Percentiles rank a stretch among this genome's conserved stretches.
These are phyloP conservation scores for Beta vulgaris DNA, from an alignment of 148 eudicot genomes.

Conservation along the genomic window DNA sequence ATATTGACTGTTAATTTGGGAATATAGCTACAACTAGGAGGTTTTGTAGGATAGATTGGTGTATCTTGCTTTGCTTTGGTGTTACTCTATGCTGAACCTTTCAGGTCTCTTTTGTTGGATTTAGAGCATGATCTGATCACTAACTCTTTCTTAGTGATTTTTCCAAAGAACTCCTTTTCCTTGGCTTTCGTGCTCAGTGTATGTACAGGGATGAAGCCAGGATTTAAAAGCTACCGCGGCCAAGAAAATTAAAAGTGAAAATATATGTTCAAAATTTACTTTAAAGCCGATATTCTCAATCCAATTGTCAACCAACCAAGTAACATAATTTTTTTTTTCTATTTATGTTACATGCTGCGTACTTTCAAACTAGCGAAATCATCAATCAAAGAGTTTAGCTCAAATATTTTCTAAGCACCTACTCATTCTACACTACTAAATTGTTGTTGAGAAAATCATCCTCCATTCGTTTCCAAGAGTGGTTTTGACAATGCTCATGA, in stretches of 20 bases:
- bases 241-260: too few relatives aligned
- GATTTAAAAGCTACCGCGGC: too few relatives aligned
- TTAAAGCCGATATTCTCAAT: too few relatives aligned
- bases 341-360: too few relatives aligned
- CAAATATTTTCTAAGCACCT: neutral
- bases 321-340: too few relatives aligned
- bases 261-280: too few relatives aligned
- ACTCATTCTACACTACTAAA: neutral
- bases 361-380: too few relatives aligned
- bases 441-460: neutral
- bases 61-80: neutral
- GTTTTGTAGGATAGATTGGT: neutral
- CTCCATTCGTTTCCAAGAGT: neutral
- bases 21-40: neutral
- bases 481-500: slow-evolving; percentile 1
- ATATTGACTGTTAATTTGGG: neutral
- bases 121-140: neutral
- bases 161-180: neutral
- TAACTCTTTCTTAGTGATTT: neutral
- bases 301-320: too few relatives aligned
- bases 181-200: neutral
- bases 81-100: neutral
- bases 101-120: neutral
- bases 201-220: too few relatives aligned
- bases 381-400: too few relatives aligned